Conservation (phyloP, 345 rosid species). For the Geranium rotundifolium region DNA sequence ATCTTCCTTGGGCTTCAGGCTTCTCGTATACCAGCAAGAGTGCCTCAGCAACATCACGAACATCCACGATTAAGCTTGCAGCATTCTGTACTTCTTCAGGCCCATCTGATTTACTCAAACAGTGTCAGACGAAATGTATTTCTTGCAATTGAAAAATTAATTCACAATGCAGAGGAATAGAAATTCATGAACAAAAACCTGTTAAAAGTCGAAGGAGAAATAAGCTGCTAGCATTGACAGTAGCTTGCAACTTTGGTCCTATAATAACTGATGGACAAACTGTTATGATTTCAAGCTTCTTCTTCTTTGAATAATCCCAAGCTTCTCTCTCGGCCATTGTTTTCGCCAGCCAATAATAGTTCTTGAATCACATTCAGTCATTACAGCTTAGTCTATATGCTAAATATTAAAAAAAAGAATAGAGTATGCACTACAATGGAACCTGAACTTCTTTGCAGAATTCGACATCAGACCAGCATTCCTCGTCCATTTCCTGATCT, state of each 20-base stretch:
- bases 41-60: conserved; percentile 33
- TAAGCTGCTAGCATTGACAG: conserved; percentile 34
- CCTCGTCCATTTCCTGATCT: conserved; percentile 24
- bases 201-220: conserved; percentile 22
- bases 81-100: conserved; percentile 22
- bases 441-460: conserved; percentile 24
- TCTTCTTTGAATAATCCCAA: conserved; percentile 25
- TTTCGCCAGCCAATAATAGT: conserved; percentile 27
- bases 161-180: too few relatives aligned
- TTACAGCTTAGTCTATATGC: background rate
- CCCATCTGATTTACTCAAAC: conserved; percentile 16
- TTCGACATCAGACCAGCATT: conserved; percentile 34
- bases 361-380: conserved; percentile 8
- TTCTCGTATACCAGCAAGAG: conserved; percentile 33
- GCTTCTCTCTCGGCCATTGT: conserved; percentile 39
- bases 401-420: too few relatives aligned
- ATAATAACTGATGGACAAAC: conserved; percentile 35
- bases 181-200: conserved; percentile 17
- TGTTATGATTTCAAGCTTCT: conserved; percentile 24
- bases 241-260: conserved; percentile 51
- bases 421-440: too few relatives aligned
- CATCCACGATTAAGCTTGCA: conserved; percentile 28
- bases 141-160: too few relatives aligned
- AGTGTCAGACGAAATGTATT: too few relatives aligned
- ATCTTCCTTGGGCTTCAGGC: conserved; percentile 34